Evolutionary conservation across 257 asterid species (phyloP), one percentile per base, ranked within the genome.

Genomic region (Lycium barbarum): DNA sequence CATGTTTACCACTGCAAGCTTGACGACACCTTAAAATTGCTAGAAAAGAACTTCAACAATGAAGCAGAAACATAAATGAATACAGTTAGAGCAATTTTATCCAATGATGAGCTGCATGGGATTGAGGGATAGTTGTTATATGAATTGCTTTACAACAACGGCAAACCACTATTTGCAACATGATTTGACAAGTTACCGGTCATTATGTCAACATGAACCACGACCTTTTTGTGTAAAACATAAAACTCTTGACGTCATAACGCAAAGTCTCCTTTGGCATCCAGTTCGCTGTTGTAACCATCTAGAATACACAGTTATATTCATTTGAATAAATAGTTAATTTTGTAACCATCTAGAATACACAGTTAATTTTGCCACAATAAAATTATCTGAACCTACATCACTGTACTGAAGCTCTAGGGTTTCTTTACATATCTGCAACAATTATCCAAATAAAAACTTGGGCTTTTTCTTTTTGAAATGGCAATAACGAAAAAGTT

Each of bases 331-430:
- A 26, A 53, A 53, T 78, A 78, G 65, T 54, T 49, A 15, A 14
- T 5, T 53, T 33, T 33, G 49, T 78, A 78, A 53, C 47, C 82
- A 78, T 78, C 82, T 78, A 53, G 82, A 53, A 78, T 51, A n/a
- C n/a, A 17, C 66, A 78, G 66, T 78, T 54, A 33, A 15, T 7
- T 5, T 26, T 78, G 0, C 54, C 47, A 15, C 33, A 15, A 13
- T 2, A 74, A 73, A 49, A 22, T 51, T 76, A 76, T 76, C 45
- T 49, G 45, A 74, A 74, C 81, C 81, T 11, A 53, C 12, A 47
- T 49, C 22, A 14, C 20, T 74, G 15, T 74, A 22, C 62, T 74
- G 61, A 74, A 74, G 62, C 62, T 74, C 61, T 22, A 12, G 38
- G 1, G 18, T 13, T 38, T 51, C 81, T 74, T 53, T 22, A 76